Base-by-base conservation (phyloP, 2,329 filamentous ascomycete species). In the Zymoseptoria ardabiliae region DNA sequence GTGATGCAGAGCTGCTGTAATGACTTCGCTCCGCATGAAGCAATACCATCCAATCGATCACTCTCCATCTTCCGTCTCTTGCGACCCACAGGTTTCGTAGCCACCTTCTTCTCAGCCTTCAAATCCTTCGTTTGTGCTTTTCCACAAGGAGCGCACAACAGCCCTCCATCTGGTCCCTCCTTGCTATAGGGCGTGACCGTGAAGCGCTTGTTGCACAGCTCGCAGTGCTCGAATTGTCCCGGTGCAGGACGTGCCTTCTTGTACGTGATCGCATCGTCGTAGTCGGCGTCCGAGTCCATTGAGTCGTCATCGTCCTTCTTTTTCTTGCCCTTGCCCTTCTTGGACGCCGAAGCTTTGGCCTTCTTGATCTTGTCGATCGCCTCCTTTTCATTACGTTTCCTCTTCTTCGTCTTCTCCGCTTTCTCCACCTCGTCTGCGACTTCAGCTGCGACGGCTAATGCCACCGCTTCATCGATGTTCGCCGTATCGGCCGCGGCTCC, bases 151-250 rank as follows among this genome's bases (percentile, higher is more conserved):
- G 81, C 81, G 71, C 93, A 97, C 1, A 97, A 79, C n/a, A 97
- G 78, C 17, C 91, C 91, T 3, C 92, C 92, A n/a, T 88, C 81
- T 0, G 90, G 88, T 0, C 89, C 91, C 25, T 86, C 83, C 65
- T 91, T 88, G 63, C 88, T 91, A 76, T 97, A 97, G 0, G 90
- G 83, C 0, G 93, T 97, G 51, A 97, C 92, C 0, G 91, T 96
- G 70, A 97, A 97, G 45, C 91, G 86, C 72, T 94, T 96, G 50
- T 82, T 81, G 73, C 93, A 97, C 2, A 86, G 77, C 63, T 89
- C 91, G 71, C 93, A 97, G 65, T 96, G 92, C 63, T 89, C 91
- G 70, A 93, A 84, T 73, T 97, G 93, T 2, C 90, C 91, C 1
- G 91, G 89, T n/a, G 87, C 72, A 1, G 86, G 86, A 30, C 78